Evolutionary conservation across 805 yeast genomes (phyloP), one percentile per base, ranked within the genome.

Genomic region (Brettanomyces bruxellensis): DNA sequence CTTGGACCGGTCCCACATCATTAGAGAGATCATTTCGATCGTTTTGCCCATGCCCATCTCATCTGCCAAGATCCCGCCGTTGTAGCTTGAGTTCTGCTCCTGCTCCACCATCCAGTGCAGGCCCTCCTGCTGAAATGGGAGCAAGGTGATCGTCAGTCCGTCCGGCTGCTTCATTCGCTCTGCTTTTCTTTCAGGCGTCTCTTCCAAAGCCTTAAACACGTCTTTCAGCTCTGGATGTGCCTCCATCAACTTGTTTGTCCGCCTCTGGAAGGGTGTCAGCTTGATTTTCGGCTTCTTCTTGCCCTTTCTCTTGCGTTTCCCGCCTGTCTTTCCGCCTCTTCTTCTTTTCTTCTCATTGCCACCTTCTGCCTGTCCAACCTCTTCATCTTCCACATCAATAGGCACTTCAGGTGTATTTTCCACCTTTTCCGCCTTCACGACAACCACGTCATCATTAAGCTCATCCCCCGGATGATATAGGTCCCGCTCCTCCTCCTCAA

Each of bases 11-110:
- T 88, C 95, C 41, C 72, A 64, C 79, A 90, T 78, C 58, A 93
- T 77, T 40, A 93, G 66, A 0, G 95, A 93, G 50, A 93, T 91
- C 36, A 96, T 91, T 66, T 93, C 99, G 43, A 93, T 90, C 0
- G 99, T 93, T 58, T 93, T 93, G 51, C 99, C 99, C 98, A 93
- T 91, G 35, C 99, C 99, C 99, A 93, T 93, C 65, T 93, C 99
- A 69, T 93, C 99, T 4, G 99, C 98, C 41, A 93, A 69, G 8
- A 93, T 83, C 13, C 98, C 99, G 25, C 99, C 99, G 13, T 76
- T 72, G 63, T 84, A 91, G 39, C 71, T 74, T 24, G 86, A 72
- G 23, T 79, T 80, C 57, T 88, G 95, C 59, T 91, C 98, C 65
- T 91, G 98, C 43, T 78, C 72, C 12, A 77, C 55, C 49, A 93